Evolutionary conservation across 176 grass and related monocot species (phyloP).

Genomic region (Avena atlantica): DNA sequence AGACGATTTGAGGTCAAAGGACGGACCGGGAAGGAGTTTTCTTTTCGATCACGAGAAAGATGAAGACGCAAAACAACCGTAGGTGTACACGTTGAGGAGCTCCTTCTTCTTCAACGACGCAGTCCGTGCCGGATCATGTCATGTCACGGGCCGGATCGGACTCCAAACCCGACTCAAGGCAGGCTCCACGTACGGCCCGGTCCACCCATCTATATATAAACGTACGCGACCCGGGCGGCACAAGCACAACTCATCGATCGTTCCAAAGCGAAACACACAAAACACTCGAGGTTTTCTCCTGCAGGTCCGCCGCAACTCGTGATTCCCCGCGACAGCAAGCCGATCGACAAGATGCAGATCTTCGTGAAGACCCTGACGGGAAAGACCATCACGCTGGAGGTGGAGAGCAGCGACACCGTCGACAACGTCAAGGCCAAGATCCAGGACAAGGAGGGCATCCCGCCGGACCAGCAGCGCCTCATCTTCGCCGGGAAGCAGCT

Average conservation of each 20-base stretch:
- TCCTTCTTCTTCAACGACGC: no score
- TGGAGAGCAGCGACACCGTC: conserved; percentile 72
- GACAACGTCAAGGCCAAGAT: conserved; percentile 68
- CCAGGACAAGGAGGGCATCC: conserved; percentile 50
- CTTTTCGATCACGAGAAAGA: no score
- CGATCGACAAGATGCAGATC: conserved; percentile 50
- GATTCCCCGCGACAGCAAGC: background rate
- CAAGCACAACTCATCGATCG: conserved; percentile 1
- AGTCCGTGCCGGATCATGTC: background rate
- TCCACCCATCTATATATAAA: background rate
- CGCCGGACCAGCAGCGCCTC: conserved; percentile 86
- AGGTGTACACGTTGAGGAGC: no score
- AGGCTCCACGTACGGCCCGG: background rate
- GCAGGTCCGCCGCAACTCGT: background rate
- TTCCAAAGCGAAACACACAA: background rate
- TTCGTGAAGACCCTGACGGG: conserved; percentile 69
- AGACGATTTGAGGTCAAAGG: background rate
- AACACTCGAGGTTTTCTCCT: background rate
- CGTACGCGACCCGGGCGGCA: background rate
- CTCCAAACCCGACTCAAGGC: background rate
- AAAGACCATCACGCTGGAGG: conserved; percentile 68
- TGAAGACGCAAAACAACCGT: no score
- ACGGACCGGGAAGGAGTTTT: background rate
- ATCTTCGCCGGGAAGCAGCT: conserved; percentile 90
- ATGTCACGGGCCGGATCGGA: background rate